phyloP scores from a whole-genome alignment of 257 asterid genomes.

The Ilex asprella region DNA sequence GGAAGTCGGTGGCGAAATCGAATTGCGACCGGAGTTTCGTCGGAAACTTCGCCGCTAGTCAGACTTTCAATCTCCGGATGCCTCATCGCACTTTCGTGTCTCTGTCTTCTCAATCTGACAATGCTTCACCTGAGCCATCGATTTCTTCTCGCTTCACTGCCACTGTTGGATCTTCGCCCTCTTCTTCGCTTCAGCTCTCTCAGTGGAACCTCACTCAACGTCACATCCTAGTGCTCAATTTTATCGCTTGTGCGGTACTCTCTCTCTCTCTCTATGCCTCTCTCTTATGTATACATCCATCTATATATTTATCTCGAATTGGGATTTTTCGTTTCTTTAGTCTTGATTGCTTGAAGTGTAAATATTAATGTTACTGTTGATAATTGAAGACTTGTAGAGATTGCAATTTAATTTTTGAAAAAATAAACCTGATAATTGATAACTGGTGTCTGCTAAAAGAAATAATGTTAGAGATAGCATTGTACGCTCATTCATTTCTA shows the following conservation, averaged over 20 bases:
- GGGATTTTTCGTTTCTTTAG: constrained; percentile 2
- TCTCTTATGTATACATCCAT: neutral
- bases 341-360: constrained; percentile 2
- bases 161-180: constrained; percentile 36
- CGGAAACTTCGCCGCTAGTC: constrained; percentile 19
- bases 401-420: neutral
- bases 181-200: constrained; percentile 22
- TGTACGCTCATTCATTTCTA: no score
- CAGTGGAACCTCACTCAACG: constrained; percentile 50
- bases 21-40: constrained; percentile 3
- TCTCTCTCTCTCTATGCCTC: constrained; percentile 9
- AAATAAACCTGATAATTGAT: no score
- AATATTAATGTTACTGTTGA: neutral
- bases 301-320: neutral
- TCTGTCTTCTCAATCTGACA: constrained; percentile 25
- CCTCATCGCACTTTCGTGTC: constrained; percentile 36
- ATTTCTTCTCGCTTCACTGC: constrained; percentile 36
- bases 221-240: constrained; percentile 60
- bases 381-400: neutral
- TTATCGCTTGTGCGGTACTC: constrained; percentile 72
- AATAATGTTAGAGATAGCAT: no score
- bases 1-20: constrained; percentile 13
- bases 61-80: constrained; percentile 25
- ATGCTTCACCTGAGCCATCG: constrained; percentile 32
- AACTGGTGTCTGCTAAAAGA: neutral